Conservation (phyloP, 768 basidiomycete species). For the Tylopilus rubrobrunneus region DNA sequence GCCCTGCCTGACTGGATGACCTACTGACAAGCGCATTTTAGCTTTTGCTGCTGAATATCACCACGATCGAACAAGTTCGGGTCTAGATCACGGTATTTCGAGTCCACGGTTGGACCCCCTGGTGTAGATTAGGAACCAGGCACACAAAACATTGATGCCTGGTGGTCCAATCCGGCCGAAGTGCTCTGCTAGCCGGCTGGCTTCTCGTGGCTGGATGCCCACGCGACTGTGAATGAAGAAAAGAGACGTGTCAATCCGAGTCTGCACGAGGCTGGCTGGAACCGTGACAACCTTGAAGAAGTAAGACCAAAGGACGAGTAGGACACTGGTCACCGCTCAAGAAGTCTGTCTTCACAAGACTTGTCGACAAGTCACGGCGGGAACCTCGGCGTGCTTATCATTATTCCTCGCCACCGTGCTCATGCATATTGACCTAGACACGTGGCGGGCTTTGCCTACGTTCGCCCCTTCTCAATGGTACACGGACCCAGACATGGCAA, state of each 20-base stretch:
- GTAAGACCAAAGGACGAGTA: conserved; percentile 14
- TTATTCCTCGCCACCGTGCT: no score
- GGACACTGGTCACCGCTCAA: not conserved
- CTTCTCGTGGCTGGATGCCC: conserved; percentile 73
- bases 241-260: conserved; percentile 75
- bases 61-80: conserved; percentile 92
- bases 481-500: no score
- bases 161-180: conserved; percentile 68
- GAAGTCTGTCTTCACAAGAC: no score
- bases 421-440: no score
- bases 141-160: conserved; percentile 69
- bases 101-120: conserved; percentile 5
- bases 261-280: conserved; percentile 30
- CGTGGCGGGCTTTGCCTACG: no score
- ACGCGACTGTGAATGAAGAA: conserved; percentile 63
- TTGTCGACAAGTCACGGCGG: no score
- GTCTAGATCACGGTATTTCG: conserved; percentile 10
- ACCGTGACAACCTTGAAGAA: conserved; percentile 21
- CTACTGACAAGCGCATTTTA: conserved; percentile 26
- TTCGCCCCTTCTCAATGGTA: no score
- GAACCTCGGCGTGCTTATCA: no score
- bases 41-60: conserved; percentile 82
- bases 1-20: not conserved
- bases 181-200: conserved; percentile 79
- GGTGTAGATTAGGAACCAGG: conserved; percentile 76